These are phyloP conservation scores for Vitis amurensis DNA, from an alignment of 164 flowering plant species.

Conservation along the genomic window DNA sequence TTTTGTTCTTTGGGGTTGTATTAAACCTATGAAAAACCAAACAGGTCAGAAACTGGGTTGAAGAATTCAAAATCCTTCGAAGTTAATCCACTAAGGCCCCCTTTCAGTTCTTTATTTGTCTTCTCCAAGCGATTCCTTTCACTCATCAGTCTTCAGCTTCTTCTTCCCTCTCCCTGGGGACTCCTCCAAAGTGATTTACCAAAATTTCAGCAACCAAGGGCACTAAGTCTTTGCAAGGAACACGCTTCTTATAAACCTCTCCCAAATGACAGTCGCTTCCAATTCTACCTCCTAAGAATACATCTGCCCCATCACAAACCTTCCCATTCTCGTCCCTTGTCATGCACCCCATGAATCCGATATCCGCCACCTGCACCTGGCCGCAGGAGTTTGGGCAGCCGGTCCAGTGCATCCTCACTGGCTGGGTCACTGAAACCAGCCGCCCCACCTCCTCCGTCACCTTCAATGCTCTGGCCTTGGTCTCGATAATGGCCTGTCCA, in stretches of 20 bases:
- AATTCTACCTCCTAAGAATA: conserved; percentile 81
- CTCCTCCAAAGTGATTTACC: conserved; percentile 80
- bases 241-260: conserved; percentile 72
- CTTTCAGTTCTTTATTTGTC: too few species aligned
- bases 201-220: conserved; percentile 80
- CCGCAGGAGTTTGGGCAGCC: conserved; percentile 93
- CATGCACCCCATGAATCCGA: conserved; percentile 99
- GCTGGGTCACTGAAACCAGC: conserved; percentile 54
- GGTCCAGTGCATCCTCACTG: conserved; percentile 98
- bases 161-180: conserved; percentile 73
- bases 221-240: conserved; percentile 80
- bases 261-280: conserved; percentile 92
- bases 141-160: conserved; percentile 43
- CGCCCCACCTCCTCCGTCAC: conserved; percentile 80
- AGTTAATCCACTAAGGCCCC: too few species aligned
- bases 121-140: background rate
- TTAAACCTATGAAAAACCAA: too few species aligned
- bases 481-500: conserved; percentile 96
- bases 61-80: too few species aligned
- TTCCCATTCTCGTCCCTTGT: conserved; percentile 74
- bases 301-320: conserved; percentile 74
- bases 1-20: too few species aligned
- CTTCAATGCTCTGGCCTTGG: conserved; percentile 83
- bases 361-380: conserved; percentile 95
- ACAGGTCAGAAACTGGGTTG: too few species aligned